Evolutionary conservation across 495 filamentous ascomycete genomes (phyloP), one percentile per base, ranked within the genome.

Genomic region (Talaromyces ruber): DNA sequence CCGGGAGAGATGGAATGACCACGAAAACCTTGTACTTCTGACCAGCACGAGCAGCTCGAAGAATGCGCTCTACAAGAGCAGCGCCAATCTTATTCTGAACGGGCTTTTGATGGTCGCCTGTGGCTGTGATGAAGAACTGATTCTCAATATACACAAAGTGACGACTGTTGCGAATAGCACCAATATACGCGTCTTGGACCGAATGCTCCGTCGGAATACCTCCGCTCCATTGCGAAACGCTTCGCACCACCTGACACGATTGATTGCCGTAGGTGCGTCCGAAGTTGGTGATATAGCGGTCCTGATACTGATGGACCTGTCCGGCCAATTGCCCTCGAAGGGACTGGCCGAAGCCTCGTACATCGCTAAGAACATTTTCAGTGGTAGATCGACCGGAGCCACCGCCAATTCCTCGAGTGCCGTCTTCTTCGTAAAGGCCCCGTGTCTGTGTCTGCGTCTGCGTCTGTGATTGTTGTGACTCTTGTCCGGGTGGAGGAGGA

Each of bases 81-180:
- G 84, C 86, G 43, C 93, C 93, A 58, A 98, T 90, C 73, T 88
- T 87, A 72, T 98, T 98, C 66, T 82, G 80, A 12, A 98, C 87
- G 0, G 93, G 93, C 59, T 80, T 82, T 72, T 96, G 93, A 29
- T 82, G 72, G 51, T 89, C 81, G 16, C 80, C 81, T 1, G 92
- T 95, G 3, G 92, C 91, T 0, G 93, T 97, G 76, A 97, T 97
- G 79, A 97, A 97, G 81, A 97, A 97, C 71, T 97, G 93, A 66
- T 97, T 97, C 75, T 97, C 93, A 18, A 97, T 97, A 73, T 97
- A 97, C 39, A 97, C 73, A 66, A 90, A 96, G 71, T 96, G 90
- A 70, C 88, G 72, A 47, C 89, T 91, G 64, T 90, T 87, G 24
- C 78, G 81, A 69, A 98, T 97, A 32, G 88, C 82, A 57, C 90